Conservation (phyloP, 2,329 filamentous ascomycete species). For the Sporothrix dimorphospora region DNA sequence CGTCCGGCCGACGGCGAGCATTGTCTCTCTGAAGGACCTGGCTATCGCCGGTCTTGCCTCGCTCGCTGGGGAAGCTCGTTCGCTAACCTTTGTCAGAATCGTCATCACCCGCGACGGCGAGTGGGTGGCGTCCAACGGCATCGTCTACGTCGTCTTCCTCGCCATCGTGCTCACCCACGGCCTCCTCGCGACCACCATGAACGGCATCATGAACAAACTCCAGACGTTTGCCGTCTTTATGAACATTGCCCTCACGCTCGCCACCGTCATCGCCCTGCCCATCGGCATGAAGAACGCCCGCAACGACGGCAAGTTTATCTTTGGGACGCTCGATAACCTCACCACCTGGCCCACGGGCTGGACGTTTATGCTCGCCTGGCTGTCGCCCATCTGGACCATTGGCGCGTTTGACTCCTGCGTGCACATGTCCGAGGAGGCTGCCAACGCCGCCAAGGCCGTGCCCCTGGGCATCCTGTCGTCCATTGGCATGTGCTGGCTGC, state of each 20-base stretch:
- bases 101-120: conserved; percentile 59
- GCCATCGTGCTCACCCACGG: conserved; percentile 58
- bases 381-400: conserved; percentile 65
- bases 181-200: conserved; percentile 55
- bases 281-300: conserved; percentile 48
- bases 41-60: neutral
- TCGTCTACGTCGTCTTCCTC: conserved; percentile 61
- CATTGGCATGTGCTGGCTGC: conserved; percentile 54
- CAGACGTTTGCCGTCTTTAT: conserved; percentile 59
- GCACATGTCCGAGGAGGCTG: conserved; percentile 60
- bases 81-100: conserved; percentile 42
- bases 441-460: conserved; percentile 56
- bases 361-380: conserved; percentile 63
- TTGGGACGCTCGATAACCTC: conserved; percentile 58
- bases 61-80: neutral
- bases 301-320: conserved; percentile 56
- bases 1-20: neutral
- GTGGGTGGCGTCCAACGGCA: conserved; percentile 59
- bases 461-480: conserved; percentile 63
- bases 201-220: conserved; percentile 61
- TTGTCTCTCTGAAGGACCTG: neutral
- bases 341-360: conserved; percentile 61
- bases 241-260: conserved; percentile 59
- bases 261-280: conserved; percentile 60
- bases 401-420: conserved; percentile 60